Base-by-base conservation (phyloP, 1,139 yeast genomes). In the Petasospora rhodanensis region DNA sequence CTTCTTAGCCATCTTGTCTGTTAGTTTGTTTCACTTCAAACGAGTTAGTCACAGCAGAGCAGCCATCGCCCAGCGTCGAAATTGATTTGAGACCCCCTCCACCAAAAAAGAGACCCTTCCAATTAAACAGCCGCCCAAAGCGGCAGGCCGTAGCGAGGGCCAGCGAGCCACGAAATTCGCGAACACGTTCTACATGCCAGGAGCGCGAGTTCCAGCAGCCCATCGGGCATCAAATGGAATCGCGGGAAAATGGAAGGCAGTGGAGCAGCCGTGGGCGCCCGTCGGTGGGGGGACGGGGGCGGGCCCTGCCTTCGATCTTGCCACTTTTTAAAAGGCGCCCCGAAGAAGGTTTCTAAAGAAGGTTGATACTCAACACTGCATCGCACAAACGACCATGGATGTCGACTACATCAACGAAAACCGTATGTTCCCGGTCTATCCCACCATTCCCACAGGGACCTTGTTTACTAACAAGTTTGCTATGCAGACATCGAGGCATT, bases 401-500 rank as follows among this genome's bases (percentile, higher is more conserved):
- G 37, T 35, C 18, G 54, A 54, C 24, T 58, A 50, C 36, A 43
- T 48, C n/a, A 50, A 62, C 33, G 58, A 57, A 26, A 52, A 52
- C 12, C 64, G 60, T 56, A 41, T 19, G 60, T 48, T 11, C 13
- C 24, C 5, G 5, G 9, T 18, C 5, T 2, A 11, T 11, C 12
- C 12, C 8, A 13, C 14, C 14, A 15, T 8, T n/a, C 20, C 9
- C 17, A 22, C 28, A 11, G 11, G 20, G 11, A 12, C 14, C 5
- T n/a, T 9, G n/a, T 9, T 14, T 15, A 22, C 28, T 25, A 22
- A 17, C 32, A 14, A n/a, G n/a, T n/a, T n/a, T n/a, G n/a, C n/a
- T n/a, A n/a, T n/a, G 6, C 31, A 40, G 44, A 31, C 25, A 51
- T 64, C 17, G 43, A 47, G 13, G 64, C 62, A 6, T 59, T 58